phyloP scores from a whole-genome alignment of 441 rosid species.

The Pelargonium cotyledonis region DNA sequence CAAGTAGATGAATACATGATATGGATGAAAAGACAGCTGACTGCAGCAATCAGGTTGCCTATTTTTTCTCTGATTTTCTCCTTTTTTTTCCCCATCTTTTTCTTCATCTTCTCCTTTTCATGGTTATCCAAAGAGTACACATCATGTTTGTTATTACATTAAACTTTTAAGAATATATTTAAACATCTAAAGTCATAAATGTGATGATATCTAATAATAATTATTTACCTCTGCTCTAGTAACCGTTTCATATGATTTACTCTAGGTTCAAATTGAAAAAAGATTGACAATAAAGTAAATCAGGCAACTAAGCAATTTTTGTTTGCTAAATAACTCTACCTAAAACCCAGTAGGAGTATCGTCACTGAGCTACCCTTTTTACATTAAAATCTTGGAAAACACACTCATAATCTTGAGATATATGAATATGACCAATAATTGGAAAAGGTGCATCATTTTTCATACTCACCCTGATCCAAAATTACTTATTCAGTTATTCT shows the following conservation, averaged over 20 bases:
- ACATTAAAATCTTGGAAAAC: not conserved
- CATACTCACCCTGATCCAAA: slow-evolving; percentile 1
- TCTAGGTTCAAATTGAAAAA: not conserved
- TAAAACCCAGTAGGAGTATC: no score
- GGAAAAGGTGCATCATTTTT: not conserved
- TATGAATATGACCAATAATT: not conserved
- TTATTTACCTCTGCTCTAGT: not conserved
- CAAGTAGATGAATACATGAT: no score
- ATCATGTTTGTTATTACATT: not conserved
- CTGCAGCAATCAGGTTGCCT: not conserved
- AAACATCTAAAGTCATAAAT: not conserved
- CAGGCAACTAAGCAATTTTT: not conserved
- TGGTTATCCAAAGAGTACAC: not conserved
- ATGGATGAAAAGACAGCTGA: not conserved
- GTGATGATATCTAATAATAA: not conserved
- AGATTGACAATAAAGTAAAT: not conserved
- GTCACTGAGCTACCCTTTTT: no score
- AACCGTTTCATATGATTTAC: not conserved
- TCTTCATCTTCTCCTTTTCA: not conserved
- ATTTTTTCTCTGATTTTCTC: not conserved
- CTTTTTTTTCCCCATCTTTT: not conserved
- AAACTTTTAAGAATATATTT: not conserved
- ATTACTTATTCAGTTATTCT: not conserved
- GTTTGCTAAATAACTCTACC: not conserved
- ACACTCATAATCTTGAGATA: slow-evolving; percentile 2